Percentiles rank a stretch among this genome's conserved stretches.
phyloP scores from a whole-genome alignment of 768 basidiomycete genomes.

The Tricholoma terreum region DNA sequence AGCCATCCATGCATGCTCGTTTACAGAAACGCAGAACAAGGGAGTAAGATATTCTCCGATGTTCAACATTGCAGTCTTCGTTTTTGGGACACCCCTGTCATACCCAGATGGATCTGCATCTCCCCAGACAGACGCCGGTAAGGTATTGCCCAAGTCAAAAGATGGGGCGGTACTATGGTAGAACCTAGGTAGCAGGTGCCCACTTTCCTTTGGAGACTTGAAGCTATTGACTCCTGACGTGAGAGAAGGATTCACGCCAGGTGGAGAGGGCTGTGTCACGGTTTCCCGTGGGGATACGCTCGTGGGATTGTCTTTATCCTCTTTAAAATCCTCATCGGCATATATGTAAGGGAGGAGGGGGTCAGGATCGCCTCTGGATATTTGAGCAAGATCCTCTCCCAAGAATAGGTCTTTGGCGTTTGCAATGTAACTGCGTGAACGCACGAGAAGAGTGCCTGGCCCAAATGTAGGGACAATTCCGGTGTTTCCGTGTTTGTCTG shows the following conservation, averaged over 20 bases:
- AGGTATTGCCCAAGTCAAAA: neutral
- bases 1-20: conserved; percentile 85
- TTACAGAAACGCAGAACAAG: conserved; percentile 72
- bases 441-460: conserved; percentile 81
- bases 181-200: conserved; percentile 27
- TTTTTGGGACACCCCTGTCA: conserved; percentile 7
- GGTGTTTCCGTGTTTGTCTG: conserved; percentile 53
- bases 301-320: conserved; percentile 6
- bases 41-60: conserved; percentile 65
- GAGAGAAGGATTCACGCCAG: conserved; percentile 34
- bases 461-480: conserved; percentile 87
- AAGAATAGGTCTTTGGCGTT: conserved; percentile 14
- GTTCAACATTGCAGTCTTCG: conserved; percentile 24
- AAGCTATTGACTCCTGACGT: conserved; percentile 38
- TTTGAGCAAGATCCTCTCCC: conserved; percentile 8
- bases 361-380: conserved; percentile 6
- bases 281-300: conserved; percentile 20
- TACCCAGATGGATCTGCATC: neutral
- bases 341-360: conserved; percentile 1
- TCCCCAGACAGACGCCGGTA: neutral
- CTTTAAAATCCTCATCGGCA: neutral
- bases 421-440: conserved; percentile 45
- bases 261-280: conserved; percentile 21
- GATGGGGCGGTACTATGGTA: conserved; percentile 16
- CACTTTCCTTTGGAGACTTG: conserved; percentile 26